Evolutionary conservation across 192 early-diverging fungal genomes (phyloP).

Genomic region (Coemansia sp.): DNA sequence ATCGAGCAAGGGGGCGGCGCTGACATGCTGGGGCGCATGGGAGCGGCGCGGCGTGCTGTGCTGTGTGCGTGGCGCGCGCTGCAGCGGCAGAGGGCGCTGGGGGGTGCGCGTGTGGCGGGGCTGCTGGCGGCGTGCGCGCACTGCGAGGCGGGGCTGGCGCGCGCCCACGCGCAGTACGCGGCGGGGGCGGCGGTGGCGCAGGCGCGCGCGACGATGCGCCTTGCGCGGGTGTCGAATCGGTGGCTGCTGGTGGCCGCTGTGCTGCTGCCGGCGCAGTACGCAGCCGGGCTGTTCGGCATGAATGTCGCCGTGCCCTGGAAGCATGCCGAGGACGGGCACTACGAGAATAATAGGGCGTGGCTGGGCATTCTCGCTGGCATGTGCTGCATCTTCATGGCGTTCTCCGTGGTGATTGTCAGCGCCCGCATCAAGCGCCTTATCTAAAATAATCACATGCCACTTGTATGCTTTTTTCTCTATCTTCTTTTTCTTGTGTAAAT

Average conservation of each 20-base stretch:
- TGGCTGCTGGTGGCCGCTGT: conserved; percentile 38
- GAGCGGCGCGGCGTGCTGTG: conserved; percentile 69
- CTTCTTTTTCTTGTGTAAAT: too few relatives aligned
- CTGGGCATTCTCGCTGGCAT: conserved; percentile 52
- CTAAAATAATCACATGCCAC: conserved; percentile 7
- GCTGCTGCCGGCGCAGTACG: conserved; percentile 60
- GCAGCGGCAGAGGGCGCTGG: conserved; percentile 60
- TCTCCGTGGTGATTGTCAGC: conserved; percentile 25
- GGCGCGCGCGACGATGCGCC: conserved; percentile 55
- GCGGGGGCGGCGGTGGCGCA: conserved; percentile 78
- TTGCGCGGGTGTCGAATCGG: conserved; percentile 19
- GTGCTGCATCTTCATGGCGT: conserved; percentile 34
- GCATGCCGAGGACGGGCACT: conserved; percentile 23
- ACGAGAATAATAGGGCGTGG: conserved; percentile 42
- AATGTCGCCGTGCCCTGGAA: conserved; percentile 63
- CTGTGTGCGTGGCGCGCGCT: conserved; percentile 68
- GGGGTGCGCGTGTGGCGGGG: conserved; percentile 52
- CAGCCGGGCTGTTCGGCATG: conserved; percentile 67
- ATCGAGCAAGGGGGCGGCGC: conserved; percentile 36
- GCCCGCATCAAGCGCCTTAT: conserved; percentile 7
- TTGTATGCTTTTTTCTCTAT: too few relatives aligned
- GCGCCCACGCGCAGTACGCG: conserved; percentile 80
- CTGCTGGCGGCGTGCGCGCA: conserved; percentile 68
- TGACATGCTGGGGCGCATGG: conserved; percentile 77
- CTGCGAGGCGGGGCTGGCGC: conserved; percentile 70